Conservation (phyloP, 1,139 yeast genomes). For the Eremothecium sinecaudum region DNA sequence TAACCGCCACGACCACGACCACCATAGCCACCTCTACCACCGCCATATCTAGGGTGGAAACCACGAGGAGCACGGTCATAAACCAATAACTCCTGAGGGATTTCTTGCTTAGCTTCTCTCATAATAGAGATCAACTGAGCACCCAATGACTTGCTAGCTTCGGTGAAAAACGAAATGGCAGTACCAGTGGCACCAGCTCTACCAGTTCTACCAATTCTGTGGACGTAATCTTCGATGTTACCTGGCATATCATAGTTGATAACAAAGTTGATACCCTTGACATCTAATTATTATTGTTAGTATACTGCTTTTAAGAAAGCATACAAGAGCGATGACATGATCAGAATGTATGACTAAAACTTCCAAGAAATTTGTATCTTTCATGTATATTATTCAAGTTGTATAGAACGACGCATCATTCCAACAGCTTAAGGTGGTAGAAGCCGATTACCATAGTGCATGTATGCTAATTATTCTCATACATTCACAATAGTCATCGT, state of each 20-base stretch:
- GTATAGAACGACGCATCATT: constrained; percentile 2
- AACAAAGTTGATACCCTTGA: constrained; percentile 90
- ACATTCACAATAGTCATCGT: no score
- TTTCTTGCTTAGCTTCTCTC: constrained; percentile 89
- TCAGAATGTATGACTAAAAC: no score
- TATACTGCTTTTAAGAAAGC: no score
- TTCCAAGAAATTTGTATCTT: no score
- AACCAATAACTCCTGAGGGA: constrained; percentile 52
- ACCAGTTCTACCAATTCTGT: constrained; percentile 83
- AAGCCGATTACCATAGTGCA: no score
- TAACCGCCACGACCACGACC: constrained; percentile 44
- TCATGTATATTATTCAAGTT: no score
- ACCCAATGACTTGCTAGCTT: constrained; percentile 78
- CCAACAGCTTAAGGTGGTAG: no score
- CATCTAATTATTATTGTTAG: no score
- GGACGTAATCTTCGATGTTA: constrained; percentile 93
- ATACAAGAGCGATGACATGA: no score
- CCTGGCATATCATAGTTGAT: constrained; percentile 96
- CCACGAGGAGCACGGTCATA: constrained; percentile 38
- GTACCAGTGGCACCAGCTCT: constrained; percentile 97
- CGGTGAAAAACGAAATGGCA: constrained; percentile 90
- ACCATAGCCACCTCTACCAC: constrained; percentile 55
- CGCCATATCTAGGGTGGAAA: constrained; percentile 40
- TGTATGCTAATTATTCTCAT: no score
- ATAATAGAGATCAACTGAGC: constrained; percentile 82